These are phyloP conservation scores for Rhynchospora pubera DNA, from an alignment of 176 grass and related monocot species.

Conservation along the genomic window DNA sequence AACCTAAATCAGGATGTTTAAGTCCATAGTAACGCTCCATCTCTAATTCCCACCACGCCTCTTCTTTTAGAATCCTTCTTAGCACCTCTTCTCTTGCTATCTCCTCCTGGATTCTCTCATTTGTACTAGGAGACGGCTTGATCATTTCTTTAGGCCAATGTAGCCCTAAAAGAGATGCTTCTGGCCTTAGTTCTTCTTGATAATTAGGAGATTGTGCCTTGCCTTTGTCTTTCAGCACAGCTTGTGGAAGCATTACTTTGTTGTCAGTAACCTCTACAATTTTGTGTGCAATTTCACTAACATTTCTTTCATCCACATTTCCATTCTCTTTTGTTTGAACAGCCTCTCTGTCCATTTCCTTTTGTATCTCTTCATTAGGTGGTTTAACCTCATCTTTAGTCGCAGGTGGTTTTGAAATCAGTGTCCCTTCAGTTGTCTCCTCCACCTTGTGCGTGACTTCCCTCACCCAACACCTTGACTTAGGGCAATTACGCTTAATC, in stretches of 20 bases:
- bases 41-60: constrained; percentile 24
- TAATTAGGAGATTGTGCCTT: background rate
- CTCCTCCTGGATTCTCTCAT: constrained; percentile 30
- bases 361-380: background rate
- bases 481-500: too few relatives aligned
- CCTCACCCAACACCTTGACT: background rate
- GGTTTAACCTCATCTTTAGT: background rate
- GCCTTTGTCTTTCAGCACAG: background rate
- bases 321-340: background rate
- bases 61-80: constrained; percentile 30
- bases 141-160: background rate
- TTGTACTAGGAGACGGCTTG: too few relatives aligned
- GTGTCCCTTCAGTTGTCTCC: background rate
- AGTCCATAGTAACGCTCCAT: constrained; percentile 5
- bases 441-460: background rate
- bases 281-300: background rate
- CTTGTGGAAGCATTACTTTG: background rate
- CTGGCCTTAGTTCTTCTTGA: background rate
- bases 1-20: background rate
- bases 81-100: constrained; percentile 25
- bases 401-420: background rate
- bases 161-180: background rate
- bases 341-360: background rate
- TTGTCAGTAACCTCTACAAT: background rate
- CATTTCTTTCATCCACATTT: background rate